Percentiles rank a stretch among this genome's conserved stretches.
Conservation (phyloP, 2,329 filamentous ascomycete genomes). For the Pseudocercospora fuligena region DNA sequence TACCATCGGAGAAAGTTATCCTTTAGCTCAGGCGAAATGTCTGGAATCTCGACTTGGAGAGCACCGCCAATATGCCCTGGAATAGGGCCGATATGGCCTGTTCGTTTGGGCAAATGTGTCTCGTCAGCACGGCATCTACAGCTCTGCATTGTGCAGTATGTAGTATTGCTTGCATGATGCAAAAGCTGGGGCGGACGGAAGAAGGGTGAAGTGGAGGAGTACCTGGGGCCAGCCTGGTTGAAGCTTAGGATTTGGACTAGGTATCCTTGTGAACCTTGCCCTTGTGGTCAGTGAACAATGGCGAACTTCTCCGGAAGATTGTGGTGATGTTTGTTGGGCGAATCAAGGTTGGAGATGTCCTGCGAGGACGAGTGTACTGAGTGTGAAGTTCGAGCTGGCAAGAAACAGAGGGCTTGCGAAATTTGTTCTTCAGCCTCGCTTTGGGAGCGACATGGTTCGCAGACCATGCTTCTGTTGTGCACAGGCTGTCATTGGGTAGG, state of each 20-base stretch:
- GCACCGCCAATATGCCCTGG: not conserved
- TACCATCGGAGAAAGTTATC: not conserved
- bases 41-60: not conserved
- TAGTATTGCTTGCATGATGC: conserved; percentile 13
- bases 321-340: not conserved
- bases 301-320: conserved; percentile 9
- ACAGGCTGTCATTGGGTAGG: not conserved
- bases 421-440: not conserved
- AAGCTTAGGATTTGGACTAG: not conserved
- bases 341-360: not conserved
- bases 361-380: not conserved
- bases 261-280: not conserved
- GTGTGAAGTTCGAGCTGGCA: not conserved
- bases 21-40: not conserved
- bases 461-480: not conserved
- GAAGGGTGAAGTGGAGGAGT: not conserved
- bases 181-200: not conserved
- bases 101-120: not conserved
- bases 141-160: conserved; percentile 2
- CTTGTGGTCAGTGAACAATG: not conserved
- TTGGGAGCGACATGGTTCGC: not conserved
- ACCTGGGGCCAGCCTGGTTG: not conserved
- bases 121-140: not conserved
- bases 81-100: not conserved
- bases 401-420: not conserved